phyloP scores from a whole-genome alignment of 2,329 filamentous ascomycete species.

The Aspergillus sclerotialis region DNA sequence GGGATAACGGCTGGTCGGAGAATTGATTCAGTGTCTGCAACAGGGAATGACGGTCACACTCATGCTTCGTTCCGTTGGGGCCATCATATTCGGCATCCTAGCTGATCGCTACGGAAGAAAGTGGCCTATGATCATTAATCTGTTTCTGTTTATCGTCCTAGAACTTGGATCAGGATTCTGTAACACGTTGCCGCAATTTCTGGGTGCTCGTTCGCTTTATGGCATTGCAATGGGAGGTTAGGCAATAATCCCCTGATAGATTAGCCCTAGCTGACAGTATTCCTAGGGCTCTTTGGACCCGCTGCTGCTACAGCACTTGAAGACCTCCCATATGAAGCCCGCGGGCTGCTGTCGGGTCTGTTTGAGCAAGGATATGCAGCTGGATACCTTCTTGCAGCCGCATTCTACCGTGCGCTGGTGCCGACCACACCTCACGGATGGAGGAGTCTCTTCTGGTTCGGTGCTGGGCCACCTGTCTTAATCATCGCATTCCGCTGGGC shows the following conservation, averaged over 20 bases:
- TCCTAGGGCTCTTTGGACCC: slow-evolving; percentile 17
- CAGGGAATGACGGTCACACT: slow-evolving; percentile 52
- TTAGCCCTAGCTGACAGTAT: neutral
- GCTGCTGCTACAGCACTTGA: slow-evolving; percentile 34
- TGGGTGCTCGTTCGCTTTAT: slow-evolving; percentile 30
- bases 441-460: slow-evolving; percentile 32
- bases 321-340: slow-evolving; percentile 32
- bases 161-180: slow-evolving; percentile 32
- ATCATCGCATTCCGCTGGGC: slow-evolving; percentile 64
- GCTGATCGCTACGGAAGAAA: slow-evolving; percentile 53
- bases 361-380: slow-evolving; percentile 28
- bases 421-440: slow-evolving; percentile 27
- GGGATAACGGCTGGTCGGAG: neutral
- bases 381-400: slow-evolving; percentile 29
- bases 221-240: slow-evolving; percentile 33
- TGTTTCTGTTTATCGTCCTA: slow-evolving; percentile 28
- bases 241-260: neutral
- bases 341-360: slow-evolving; percentile 30
- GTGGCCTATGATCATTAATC: slow-evolving; percentile 30
- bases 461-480: slow-evolving; percentile 28
- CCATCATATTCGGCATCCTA: slow-evolving; percentile 49
- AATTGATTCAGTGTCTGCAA: no score
- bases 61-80: slow-evolving; percentile 54
- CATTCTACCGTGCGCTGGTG: slow-evolving; percentile 29
- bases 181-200: slow-evolving; percentile 26